Evolutionary conservation across 768 basidiomycete species (phyloP).

Genomic region (Lyophyllum decastes): DNA sequence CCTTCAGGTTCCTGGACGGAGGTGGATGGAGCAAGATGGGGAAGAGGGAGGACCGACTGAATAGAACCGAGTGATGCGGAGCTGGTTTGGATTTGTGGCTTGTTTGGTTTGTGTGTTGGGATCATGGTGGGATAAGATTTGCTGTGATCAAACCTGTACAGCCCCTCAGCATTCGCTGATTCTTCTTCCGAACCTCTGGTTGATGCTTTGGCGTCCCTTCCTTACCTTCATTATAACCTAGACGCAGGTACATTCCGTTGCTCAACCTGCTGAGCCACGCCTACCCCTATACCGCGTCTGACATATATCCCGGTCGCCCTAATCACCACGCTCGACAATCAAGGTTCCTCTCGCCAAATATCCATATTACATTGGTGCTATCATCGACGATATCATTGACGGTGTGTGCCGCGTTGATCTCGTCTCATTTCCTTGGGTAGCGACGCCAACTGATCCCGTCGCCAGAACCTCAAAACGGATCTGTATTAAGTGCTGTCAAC

Average conservation of each 20-base stretch:
- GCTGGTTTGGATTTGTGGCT: conserved; percentile 14
- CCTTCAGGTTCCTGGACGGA: not conserved
- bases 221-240: conserved; percentile 6
- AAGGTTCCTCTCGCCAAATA: not conserved
- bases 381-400: conserved; percentile 5
- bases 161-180: conserved; percentile 5
- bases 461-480: conserved; percentile 8
- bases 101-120: conserved; percentile 8
- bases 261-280: not conserved
- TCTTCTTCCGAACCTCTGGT: conserved; percentile 8
- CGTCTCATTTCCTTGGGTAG: not conserved
- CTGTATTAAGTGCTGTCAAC: not conserved
- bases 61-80: conserved; percentile 14
- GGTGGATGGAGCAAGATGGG: not conserved
- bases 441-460: conserved; percentile 8
- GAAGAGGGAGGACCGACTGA: conserved; percentile 3
- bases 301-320: not conserved
- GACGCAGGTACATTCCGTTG: conserved; percentile 8
- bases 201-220: conserved; percentile 11
- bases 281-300: not conserved
- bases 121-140: conserved; percentile 17
- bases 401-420: not conserved
- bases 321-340: not conserved
- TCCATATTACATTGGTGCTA: not conserved
- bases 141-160: conserved; percentile 22